These are phyloP conservation scores for Malus hybrid DNA, from an alignment of 331 rosid species.

Conservation along the genomic window DNA sequence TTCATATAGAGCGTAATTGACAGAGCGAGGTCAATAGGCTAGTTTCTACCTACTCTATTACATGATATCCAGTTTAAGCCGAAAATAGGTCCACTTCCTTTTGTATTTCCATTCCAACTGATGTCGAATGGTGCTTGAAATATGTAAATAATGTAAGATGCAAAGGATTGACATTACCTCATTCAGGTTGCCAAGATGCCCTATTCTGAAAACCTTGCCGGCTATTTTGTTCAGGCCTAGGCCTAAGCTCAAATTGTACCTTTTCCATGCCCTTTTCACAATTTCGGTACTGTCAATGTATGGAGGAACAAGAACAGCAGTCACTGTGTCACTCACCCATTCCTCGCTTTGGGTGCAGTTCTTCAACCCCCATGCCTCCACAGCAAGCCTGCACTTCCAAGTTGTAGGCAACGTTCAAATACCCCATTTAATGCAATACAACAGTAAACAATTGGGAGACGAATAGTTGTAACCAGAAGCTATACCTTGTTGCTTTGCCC, in stretches of 20 bases:
- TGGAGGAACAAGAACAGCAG: constrained; percentile 89
- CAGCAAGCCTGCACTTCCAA: constrained; percentile 70
- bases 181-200: constrained; percentile 89
- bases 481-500: constrained; percentile 86
- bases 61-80: neutral
- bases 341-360: constrained; percentile 94
- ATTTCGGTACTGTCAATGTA: constrained; percentile 79
- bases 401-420: constrained; percentile 1
- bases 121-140: neutral
- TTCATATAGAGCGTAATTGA: neutral
- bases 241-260: constrained; percentile 94
- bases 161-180: constrained; percentile 44
- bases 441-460: neutral
- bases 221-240: constrained; percentile 93
- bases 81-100: neutral
- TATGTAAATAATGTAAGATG: neutral
- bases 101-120: neutral
- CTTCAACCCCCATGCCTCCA: constrained; percentile 99
- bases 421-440: neutral
- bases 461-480: neutral
- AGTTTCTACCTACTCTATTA: neutral
- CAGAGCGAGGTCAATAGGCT: neutral
- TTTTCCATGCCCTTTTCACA: constrained; percentile 87
- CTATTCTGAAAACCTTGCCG: constrained; percentile 98
- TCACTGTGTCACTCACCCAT: constrained; percentile 95